Evolutionary conservation across 768 basidiomycete species (phyloP).

Genomic region (Pleurotus giganteus): DNA sequence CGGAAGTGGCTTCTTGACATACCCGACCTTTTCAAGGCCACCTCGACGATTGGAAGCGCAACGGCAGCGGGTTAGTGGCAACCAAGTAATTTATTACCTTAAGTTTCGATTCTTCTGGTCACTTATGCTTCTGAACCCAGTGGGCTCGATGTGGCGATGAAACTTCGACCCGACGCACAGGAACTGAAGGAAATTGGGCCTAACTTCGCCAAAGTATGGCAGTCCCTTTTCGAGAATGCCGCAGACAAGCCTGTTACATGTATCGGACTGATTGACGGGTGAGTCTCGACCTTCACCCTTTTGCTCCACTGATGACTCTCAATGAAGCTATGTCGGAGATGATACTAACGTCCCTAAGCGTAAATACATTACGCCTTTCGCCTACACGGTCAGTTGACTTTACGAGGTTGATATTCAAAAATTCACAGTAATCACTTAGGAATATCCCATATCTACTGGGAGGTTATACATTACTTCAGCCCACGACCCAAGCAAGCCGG

Average conservation of each 20-base stretch:
- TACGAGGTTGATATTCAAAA: not conserved
- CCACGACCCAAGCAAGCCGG: conserved; percentile 35
- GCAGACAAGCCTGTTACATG: conserved; percentile 57
- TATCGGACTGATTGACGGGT: conserved; percentile 42
- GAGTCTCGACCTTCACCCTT: conserved; percentile 13
- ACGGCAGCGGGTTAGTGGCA: conserved; percentile 47
- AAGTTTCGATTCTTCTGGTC: not conserved
- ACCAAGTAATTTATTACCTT: conserved; percentile 41
- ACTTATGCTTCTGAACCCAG: conserved; percentile 27
- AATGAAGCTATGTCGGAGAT: conserved; percentile 18
- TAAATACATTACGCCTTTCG: conserved; percentile 18
- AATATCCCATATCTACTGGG: conserved; percentile 47
- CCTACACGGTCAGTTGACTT: conserved; percentile 17
- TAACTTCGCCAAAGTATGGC: conserved; percentile 48
- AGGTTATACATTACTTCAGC: conserved; percentile 46
- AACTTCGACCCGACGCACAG: conserved; percentile 46
- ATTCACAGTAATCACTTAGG: conserved; percentile 20
- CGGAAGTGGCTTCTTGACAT: not conserved
- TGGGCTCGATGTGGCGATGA: conserved; percentile 53
- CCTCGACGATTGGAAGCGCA: conserved; percentile 26
- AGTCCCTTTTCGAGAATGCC: conserved; percentile 42
- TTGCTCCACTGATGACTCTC: not conserved
- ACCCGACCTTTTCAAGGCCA: conserved; percentile 16
- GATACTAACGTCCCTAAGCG: conserved; percentile 17
- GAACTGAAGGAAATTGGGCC: conserved; percentile 53